Evolutionary conservation across 805 yeast genomes (phyloP), one percentile per base, ranked within the genome.

Genomic region (Lachancea meyersii): DNA sequence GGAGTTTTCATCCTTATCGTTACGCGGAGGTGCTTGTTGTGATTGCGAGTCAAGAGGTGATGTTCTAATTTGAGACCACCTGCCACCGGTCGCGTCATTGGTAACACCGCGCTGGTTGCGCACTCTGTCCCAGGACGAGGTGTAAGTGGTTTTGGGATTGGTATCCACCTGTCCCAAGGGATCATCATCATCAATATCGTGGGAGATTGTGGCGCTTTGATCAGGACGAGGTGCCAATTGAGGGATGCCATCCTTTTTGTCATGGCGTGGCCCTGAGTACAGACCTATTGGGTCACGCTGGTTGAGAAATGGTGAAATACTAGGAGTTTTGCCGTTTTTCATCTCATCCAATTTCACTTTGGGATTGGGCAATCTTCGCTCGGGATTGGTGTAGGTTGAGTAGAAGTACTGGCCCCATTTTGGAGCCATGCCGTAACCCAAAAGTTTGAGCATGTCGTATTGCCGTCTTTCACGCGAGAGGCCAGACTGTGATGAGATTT

Each of bases 321-420:
- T 43, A 20, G 30, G 40, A 2, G 23, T n/a, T 16, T 43, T 40
- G 5, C 46, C 47, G 39, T 55, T 55, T 32, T 50, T 43, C 43
- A 59, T 27, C 33, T 55, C 64, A 10, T 64, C 58, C 26, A 68
- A 57, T 48, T 61, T 51, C 0, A 54, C 52, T 51, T 71, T 63
- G 5, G 88, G 88, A 52, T 81, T 82, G 42, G 73, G 73, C 49
- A 81, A 60, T 30, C 74, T 65, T 38, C 68, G 68, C 17, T 67
- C 69, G 0, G 81, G 78, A 50, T 80, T 74, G 14, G 67, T 67
- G 30, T 70, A 64, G 0, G 84, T 72, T 45, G 68, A 59, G 37
- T 68, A 63, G 56, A 74, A 81, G 57, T 82, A 82, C 19, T 69
- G 52, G 31, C 73, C 64, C 79, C 79, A 76, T 53, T 56, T 63